A percentile compares a stretch with the other conserved stretches of the same genome.
Conservation (phyloP, 2,329 filamentous ascomycete genomes). For the Plectosphaerella plurivora region DNA sequence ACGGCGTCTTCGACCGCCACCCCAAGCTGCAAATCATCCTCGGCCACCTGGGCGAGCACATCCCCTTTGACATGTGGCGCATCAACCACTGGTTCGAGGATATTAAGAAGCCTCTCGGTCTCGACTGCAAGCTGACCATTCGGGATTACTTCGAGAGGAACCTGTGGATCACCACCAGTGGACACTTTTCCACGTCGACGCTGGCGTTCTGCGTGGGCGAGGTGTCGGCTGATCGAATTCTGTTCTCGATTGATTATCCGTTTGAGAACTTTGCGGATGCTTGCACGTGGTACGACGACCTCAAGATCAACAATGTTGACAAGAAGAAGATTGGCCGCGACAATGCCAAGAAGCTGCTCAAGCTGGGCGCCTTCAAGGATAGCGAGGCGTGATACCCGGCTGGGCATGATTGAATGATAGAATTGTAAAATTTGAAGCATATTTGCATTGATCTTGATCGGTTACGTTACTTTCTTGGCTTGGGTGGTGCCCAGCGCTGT, state of each 20-base stretch:
- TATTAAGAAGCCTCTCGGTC: slow-evolving; percentile 44
- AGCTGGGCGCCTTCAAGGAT: slow-evolving; percentile 29
- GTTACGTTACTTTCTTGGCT: too few relatives aligned
- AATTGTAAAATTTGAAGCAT: too few relatives aligned
- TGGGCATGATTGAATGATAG: too few relatives aligned
- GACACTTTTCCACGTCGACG: slow-evolving; percentile 50
- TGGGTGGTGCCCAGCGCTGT: too few relatives aligned
- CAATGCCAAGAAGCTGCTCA: slow-evolving; percentile 36
- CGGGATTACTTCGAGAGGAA: slow-evolving; percentile 50
- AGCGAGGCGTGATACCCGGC: slow-evolving; percentile 9
- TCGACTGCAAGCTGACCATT: slow-evolving; percentile 42
- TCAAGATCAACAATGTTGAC: slow-evolving; percentile 16
- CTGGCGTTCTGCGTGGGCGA: slow-evolving; percentile 44
- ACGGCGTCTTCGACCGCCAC: slow-evolving; percentile 45
- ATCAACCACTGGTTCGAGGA: slow-evolving; percentile 54
- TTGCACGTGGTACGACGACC: slow-evolving; percentile 34
- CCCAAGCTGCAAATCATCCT: slow-evolving; percentile 41
- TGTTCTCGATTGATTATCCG: slow-evolving; percentile 51
- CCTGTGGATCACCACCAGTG: slow-evolving; percentile 53
- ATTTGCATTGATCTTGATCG: background rate
- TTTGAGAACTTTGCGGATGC: slow-evolving; percentile 41
- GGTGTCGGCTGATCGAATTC: slow-evolving; percentile 42
- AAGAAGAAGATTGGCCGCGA: slow-evolving; percentile 35
- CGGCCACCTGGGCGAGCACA: slow-evolving; percentile 44
- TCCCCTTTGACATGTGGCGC: slow-evolving; percentile 44